Evolutionary conservation across 768 basidiomycete genomes (phyloP).

Genomic region (Suillus subaureus): DNA sequence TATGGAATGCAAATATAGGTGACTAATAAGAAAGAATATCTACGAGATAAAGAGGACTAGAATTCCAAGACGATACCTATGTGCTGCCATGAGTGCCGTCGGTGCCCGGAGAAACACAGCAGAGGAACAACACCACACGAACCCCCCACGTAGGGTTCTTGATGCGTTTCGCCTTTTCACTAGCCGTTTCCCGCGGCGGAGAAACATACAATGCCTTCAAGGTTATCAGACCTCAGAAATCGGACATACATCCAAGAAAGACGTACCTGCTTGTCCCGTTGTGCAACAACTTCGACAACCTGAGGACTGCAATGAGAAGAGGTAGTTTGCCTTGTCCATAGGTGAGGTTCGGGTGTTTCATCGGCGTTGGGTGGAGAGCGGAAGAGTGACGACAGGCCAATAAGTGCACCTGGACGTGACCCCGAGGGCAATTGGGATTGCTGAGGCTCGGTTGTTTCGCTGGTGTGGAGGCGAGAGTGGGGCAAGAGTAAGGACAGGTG

Average conservation of each 20-base stretch:
- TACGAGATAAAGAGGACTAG: background rate
- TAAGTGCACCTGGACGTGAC: background rate
- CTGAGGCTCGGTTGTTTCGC: background rate
- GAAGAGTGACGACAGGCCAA: background rate
- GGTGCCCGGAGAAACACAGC: background rate
- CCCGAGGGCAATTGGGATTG: background rate
- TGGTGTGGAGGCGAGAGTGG: background rate
- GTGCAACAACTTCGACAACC: background rate
- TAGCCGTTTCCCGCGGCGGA: background rate
- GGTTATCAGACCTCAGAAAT: background rate
- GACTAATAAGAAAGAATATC: background rate
- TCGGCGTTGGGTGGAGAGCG: background rate
- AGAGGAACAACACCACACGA: background rate
- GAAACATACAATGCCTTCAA: background rate
- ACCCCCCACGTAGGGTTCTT: background rate
- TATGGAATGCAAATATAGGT: background rate
- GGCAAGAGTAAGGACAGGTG: background rate
- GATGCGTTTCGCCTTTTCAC: background rate
- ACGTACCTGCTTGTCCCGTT: background rate
- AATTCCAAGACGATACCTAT: background rate
- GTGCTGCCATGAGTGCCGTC: background rate
- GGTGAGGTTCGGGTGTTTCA: background rate
- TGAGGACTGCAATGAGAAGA: background rate
- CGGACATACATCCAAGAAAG: background rate
- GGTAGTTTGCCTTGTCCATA: background rate